A percentile compares a stretch with the other conserved stretches of the same genome.
phyloP scores from a whole-genome alignment of 2,329 filamentous ascomycete genomes.

The Tolypocladium tropicale region DNA sequence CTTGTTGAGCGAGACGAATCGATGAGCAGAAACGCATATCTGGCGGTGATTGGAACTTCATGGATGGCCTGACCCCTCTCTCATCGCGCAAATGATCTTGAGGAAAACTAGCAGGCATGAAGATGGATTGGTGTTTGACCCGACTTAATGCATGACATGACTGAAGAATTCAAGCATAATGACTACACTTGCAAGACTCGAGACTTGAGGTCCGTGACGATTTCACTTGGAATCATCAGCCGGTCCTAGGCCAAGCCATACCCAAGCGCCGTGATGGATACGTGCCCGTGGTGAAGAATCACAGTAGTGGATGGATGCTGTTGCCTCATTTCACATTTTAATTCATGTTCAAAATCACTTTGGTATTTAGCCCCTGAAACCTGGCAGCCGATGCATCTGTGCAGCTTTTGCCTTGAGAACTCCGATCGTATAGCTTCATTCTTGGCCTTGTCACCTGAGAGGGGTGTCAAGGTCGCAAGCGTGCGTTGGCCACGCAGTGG shows the following conservation, averaged over 20 bases:
- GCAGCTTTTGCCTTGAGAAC: not conserved
- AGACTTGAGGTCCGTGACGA: too few relatives aligned
- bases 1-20: not conserved
- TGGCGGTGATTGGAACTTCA: not conserved
- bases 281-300: not conserved
- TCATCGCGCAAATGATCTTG: too few relatives aligned
- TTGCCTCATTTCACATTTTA: not conserved
- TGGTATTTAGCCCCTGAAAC: not conserved
- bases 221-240: too few relatives aligned
- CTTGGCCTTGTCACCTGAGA: not conserved
- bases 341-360: not conserved
- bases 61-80: not conserved
- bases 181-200: not conserved
- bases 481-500: not conserved
- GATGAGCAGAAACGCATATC: not conserved
- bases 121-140: not conserved
- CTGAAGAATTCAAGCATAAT: not conserved
- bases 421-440: not conserved
- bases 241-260: not conserved
- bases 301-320: not conserved
- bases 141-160: not conserved
- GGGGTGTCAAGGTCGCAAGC: not conserved
- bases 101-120: not conserved
- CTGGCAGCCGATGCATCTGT: not conserved
- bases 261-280: too few relatives aligned